Conservation (phyloP, 2,329 filamentous ascomycete species). For the Acephala macrosclerotiorum region DNA sequence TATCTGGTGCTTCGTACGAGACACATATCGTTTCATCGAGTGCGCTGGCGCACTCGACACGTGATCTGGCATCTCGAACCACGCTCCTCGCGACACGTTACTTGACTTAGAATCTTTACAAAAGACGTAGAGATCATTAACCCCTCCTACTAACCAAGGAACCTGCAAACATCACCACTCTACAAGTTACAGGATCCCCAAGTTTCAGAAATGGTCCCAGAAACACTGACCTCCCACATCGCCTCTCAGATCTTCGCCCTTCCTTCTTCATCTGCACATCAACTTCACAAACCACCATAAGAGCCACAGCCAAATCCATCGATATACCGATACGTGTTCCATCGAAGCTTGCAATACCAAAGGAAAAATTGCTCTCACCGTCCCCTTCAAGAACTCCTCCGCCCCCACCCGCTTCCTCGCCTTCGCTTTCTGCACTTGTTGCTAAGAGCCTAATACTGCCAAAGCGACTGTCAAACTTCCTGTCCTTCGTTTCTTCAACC, state of each 20-base stretch:
- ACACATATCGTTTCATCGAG: too few relatives aligned
- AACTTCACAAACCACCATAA: not conserved
- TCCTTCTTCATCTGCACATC: not conserved
- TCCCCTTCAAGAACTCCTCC: not conserved
- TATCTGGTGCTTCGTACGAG: too few relatives aligned
- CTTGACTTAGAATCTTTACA: too few relatives aligned
- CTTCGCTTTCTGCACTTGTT: not conserved
- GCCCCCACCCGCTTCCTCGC: not conserved
- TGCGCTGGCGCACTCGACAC: too few relatives aligned
- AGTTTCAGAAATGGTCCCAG: not conserved
- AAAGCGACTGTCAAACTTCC: not conserved
- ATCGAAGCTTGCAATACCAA: not conserved
- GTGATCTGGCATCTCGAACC: too few relatives aligned
- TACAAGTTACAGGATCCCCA: too few relatives aligned
- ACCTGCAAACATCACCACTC: too few relatives aligned
- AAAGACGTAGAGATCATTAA: too few relatives aligned
- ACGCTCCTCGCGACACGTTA: too few relatives aligned
- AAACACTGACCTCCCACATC: not conserved
- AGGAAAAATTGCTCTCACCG: not conserved
- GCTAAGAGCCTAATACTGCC: not conserved
- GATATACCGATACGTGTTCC: not conserved
- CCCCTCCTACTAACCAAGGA: too few relatives aligned
- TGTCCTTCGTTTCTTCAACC: not conserved
- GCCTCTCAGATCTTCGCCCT: not conserved
- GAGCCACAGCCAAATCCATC: not conserved